Evolutionary conservation across 2,329 filamentous ascomycete species (phyloP).

Genomic region (Colletotrichum tropicicola): DNA sequence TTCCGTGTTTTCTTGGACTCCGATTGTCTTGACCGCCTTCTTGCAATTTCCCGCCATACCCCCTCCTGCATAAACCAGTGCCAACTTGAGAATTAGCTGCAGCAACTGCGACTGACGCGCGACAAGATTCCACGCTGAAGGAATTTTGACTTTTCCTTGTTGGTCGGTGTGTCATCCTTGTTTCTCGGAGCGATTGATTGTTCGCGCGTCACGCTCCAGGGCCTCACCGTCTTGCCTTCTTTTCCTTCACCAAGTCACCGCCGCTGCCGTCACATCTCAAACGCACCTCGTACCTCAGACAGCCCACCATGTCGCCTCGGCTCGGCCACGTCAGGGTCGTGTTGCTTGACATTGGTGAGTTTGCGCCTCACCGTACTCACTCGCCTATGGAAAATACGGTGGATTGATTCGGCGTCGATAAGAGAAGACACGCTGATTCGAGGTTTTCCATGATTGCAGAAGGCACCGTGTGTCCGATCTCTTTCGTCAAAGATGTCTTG

Average conservation of each 20-base stretch:
- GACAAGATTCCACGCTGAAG: slow-evolving; percentile 10
- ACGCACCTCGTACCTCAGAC: no score
- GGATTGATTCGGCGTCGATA: neutral
- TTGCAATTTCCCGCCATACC: slow-evolving; percentile 22
- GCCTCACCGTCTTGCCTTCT: slow-evolving; percentile 2
- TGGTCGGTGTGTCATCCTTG: neutral
- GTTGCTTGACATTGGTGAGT: slow-evolving; percentile 68
- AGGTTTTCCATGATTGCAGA: slow-evolving; percentile 57
- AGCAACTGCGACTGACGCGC: slow-evolving; percentile 3
- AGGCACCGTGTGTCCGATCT: slow-evolving; percentile 84
- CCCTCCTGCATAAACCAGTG: slow-evolving; percentile 21
- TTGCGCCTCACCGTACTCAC: slow-evolving; percentile 7
- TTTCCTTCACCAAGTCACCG: neutral
- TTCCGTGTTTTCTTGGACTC: slow-evolving; percentile 19
- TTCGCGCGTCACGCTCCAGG: slow-evolving; percentile 14
- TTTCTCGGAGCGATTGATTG: no score
- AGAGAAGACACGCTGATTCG: slow-evolving; percentile 15
- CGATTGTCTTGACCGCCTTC: slow-evolving; percentile 31
- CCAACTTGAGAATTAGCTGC: neutral
- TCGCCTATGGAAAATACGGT: neutral
- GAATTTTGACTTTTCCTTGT: neutral
- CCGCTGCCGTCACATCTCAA: slow-evolving; percentile 1
- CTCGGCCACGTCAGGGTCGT: slow-evolving; percentile 52
- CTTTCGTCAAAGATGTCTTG: slow-evolving; percentile 84
- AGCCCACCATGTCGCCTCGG: slow-evolving; percentile 42